phyloP scores from a whole-genome alignment of 2,329 filamentous ascomycete genomes.

The Amauroascus niger region DNA sequence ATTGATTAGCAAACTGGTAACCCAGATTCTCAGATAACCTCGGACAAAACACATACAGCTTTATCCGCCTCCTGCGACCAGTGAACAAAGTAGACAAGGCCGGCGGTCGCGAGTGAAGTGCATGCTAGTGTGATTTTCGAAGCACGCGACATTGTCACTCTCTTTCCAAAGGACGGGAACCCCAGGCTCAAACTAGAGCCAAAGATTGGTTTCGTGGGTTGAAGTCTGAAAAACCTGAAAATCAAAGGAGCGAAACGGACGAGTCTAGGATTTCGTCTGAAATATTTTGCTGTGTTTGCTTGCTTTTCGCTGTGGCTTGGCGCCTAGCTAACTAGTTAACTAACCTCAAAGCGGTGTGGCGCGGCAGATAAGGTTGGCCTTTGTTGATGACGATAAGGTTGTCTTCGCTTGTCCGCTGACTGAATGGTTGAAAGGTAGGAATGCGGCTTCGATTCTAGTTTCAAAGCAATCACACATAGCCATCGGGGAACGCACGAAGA shows the following conservation, averaged over 20 bases:
- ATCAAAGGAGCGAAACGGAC: background rate
- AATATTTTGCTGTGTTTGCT: background rate
- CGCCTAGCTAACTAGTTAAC: too few relatives aligned
- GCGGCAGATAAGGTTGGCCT: background rate
- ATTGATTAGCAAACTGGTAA: slow-evolving; percentile 13
- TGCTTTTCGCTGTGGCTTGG: background rate
- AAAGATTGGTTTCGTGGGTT: background rate
- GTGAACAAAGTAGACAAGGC: slow-evolving; percentile 78
- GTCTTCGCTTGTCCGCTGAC: background rate
- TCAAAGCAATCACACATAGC: background rate
- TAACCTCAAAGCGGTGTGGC: background rate
- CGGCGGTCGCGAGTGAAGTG: slow-evolving; percentile 64
- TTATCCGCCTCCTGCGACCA: slow-evolving; percentile 77
- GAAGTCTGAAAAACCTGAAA: background rate
- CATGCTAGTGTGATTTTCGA: slow-evolving; percentile 75
- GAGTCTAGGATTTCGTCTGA: background rate
- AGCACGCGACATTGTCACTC: slow-evolving; percentile 64
- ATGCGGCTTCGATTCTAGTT: background rate
- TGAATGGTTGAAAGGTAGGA: background rate
- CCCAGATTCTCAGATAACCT: background rate
- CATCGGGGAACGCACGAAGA: background rate
- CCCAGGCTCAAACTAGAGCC: background rate
- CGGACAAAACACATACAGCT: slow-evolving; percentile 49
- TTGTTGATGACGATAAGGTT: background rate
- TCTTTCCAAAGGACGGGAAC: background rate